Evolutionary conservation across 177 flowering plant genomes (phyloP), one percentile per base, ranked within the genome.

Genomic region (Vitis hybrid): DNA sequence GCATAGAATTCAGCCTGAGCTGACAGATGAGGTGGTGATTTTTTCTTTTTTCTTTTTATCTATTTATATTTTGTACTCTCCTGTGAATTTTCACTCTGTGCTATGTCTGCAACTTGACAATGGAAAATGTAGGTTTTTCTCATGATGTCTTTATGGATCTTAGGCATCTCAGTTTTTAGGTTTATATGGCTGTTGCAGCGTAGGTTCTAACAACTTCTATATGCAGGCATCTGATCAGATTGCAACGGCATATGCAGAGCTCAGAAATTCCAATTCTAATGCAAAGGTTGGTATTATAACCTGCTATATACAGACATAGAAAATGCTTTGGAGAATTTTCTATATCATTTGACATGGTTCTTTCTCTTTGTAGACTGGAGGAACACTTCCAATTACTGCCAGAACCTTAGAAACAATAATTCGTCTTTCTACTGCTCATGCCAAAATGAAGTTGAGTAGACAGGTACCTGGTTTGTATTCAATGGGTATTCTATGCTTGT

Each of bases 321-420:
- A 21, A 1, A 3, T n/a, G 5, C 4, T 11, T 30, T 48, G 52
- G 27, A 27, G 46, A 5, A 1, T n/a, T 58, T 6, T 2, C 10
- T 65, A 17, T 11, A 30, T 35, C 3, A 51, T 52, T 21, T 60
- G 56, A 62, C 46, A 57, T 50, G 12, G 8, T 77, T 19, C 19
- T 75, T 57, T 48, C 30, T 59, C 56, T 71, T 54, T 76, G 71
- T 66, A 95, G 99, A 82, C 88, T 69, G 91, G 97, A 69, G 99
- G 99, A 61, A 93, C 99, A 49, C 93, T 95, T 73, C 99, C 99
- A 66, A 94, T 94, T 21, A 94, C 99, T 73, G 98, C 98, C 63
- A 88, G 99, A 79, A 91, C 98, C 51, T 79, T 94, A 46, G 99
- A 94, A 84, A 94, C 99, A 59, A 94, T 94, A 3, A 94, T 94